phyloP scores from a whole-genome alignment of 176 grass and related monocot genomes.

The Oryza glumipatula region DNA sequence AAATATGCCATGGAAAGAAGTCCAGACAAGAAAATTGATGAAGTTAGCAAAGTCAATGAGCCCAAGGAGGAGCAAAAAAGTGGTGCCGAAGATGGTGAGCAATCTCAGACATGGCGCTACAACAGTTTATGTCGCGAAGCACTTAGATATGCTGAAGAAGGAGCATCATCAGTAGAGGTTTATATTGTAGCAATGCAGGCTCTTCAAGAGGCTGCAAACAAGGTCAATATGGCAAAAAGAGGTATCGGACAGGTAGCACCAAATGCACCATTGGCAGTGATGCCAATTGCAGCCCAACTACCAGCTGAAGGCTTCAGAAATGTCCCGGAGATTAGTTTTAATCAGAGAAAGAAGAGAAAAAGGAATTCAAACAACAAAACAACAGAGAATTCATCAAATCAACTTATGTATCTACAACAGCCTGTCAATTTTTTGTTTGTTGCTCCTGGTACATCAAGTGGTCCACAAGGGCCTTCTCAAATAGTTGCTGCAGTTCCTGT shows the following conservation, averaged over 20 bases:
- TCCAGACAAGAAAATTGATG: constrained; percentile 37
- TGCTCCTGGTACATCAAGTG: constrained; percentile 50
- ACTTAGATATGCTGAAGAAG: constrained; percentile 66
- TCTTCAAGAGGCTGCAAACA: constrained; percentile 69
- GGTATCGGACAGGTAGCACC: constrained; percentile 49
- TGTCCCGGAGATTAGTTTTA: constrained; percentile 31
- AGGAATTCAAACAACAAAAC: constrained; percentile 49
- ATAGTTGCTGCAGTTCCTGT: constrained; percentile 44
- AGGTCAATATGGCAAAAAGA: constrained; percentile 62
- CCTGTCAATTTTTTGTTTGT: constrained; percentile 49
- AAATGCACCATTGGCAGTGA: constrained; percentile 46
- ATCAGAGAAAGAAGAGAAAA: constrained; percentile 51
- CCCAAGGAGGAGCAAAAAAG: constrained; percentile 53
- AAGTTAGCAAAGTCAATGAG: constrained; percentile 38
- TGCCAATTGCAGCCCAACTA: constrained; percentile 54
- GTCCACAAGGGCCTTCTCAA: constrained; percentile 48
- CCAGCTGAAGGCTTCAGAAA: constrained; percentile 45
- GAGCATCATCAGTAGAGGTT: constrained; percentile 58
- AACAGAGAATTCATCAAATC: constrained; percentile 42
- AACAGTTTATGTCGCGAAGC: constrained; percentile 63
- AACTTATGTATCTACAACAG: constrained; percentile 57
- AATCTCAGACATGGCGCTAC: constrained; percentile 59
- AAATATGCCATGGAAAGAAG: constrained; percentile 55
- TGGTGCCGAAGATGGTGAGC: constrained; percentile 43
- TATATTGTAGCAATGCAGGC: constrained; percentile 67